phyloP scores from a whole-genome alignment of 148 eudicot species.

The Rhododendron vialii region DNA sequence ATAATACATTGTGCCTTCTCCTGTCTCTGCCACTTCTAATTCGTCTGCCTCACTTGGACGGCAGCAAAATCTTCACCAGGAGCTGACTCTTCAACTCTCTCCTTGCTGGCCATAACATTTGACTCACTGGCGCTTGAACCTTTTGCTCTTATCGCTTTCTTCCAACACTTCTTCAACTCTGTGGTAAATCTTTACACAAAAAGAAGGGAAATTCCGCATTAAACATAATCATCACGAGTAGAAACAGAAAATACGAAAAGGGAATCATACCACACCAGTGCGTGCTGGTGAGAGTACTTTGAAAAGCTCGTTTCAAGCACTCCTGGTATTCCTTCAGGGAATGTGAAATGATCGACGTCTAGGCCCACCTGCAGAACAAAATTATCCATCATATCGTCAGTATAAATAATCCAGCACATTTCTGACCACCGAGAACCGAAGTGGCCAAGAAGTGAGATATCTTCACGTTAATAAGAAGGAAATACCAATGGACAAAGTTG shows the following conservation, averaged over 20 bases:
- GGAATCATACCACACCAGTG: constrained; percentile 48
- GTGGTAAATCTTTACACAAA: constrained; percentile 32
- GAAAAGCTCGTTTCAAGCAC: too few species aligned
- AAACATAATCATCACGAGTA: background rate
- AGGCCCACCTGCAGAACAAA: constrained; percentile 23
- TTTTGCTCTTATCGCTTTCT: constrained; percentile 2
- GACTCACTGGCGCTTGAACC: background rate
- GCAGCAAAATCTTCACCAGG: constrained; percentile 3
- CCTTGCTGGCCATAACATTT: background rate
- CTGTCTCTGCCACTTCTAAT: constrained; percentile 2
- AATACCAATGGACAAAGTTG: background rate
- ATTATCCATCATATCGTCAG: background rate
- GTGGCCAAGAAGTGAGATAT: too few species aligned
- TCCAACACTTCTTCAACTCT: constrained; percentile 35
- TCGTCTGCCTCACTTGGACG: background rate
- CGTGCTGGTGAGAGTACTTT: too few species aligned
- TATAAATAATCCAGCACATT: too few species aligned
- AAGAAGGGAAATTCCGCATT: background rate
- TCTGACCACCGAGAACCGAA: too few species aligned
- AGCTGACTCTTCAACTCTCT: constrained; percentile 5
- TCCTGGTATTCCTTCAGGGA: too few species aligned
- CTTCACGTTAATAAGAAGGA: background rate
- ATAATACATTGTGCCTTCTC: constrained; percentile 6
- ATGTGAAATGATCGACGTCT: too few species aligned
- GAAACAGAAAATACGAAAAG: background rate